phyloP scores from a whole-genome alignment of 2,329 filamentous ascomycete genomes.

The Xylaria sp. region DNA sequence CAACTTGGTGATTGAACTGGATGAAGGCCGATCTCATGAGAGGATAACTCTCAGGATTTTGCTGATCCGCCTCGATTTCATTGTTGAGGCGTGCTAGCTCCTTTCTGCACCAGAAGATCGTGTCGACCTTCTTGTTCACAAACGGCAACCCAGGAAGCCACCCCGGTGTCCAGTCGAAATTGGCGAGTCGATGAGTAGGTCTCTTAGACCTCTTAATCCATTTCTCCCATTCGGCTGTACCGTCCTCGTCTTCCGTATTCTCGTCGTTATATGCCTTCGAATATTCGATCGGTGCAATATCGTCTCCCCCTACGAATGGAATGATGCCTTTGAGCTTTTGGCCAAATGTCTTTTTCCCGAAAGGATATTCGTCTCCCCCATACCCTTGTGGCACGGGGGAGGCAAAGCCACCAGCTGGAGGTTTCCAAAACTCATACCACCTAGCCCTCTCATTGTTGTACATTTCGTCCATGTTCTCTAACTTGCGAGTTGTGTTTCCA shows the following conservation, averaged over 20 bases:
- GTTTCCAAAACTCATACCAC: slow-evolving; percentile 75
- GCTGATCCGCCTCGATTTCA: slow-evolving; percentile 92
- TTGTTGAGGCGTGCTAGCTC: slow-evolving; percentile 88
- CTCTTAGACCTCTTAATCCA: slow-evolving; percentile 85
- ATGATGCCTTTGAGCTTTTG: slow-evolving; percentile 62
- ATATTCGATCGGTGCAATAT: slow-evolving; percentile 65
- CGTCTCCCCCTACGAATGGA: slow-evolving; percentile 60
- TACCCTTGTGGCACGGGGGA: slow-evolving; percentile 70
- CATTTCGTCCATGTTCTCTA: slow-evolving; percentile 62
- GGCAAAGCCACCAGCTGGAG: slow-evolving; percentile 68
- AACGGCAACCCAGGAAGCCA: slow-evolving; percentile 86
- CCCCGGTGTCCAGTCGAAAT: slow-evolving; percentile 61
- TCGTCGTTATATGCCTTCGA: slow-evolving; percentile 71
- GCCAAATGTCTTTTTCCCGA: slow-evolving; percentile 59
- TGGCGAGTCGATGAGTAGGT: slow-evolving; percentile 82
- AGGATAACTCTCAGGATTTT: slow-evolving; percentile 84
- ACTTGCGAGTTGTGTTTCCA: slow-evolving; percentile 65
- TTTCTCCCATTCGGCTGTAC: slow-evolving; percentile 79
- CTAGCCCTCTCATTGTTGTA: slow-evolving; percentile 57
- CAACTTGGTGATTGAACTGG: slow-evolving; percentile 97
- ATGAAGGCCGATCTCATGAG: slow-evolving; percentile 97
- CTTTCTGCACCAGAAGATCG: slow-evolving; percentile 88
- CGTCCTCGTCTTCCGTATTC: slow-evolving; percentile 66
- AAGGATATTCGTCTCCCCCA: slow-evolving; percentile 58
- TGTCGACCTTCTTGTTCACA: slow-evolving; percentile 91